Base-by-base conservation (phyloP, 257 asterid genomes). In the Solanum ossicruentum region DNA sequence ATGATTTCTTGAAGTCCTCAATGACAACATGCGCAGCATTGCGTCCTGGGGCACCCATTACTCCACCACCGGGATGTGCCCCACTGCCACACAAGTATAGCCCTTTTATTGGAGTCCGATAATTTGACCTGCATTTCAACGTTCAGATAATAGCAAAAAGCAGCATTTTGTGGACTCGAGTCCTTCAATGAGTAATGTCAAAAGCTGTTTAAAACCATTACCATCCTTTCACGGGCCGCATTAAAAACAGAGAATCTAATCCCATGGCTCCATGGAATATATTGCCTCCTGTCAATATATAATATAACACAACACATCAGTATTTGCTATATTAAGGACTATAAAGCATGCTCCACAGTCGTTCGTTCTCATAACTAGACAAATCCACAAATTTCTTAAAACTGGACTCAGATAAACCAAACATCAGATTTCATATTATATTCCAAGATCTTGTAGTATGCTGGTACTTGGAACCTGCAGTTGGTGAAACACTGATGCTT, bases 201-300 rank as follows among this genome's bases (percentile, higher is more conserved):
- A 41, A 70, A 70, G 9, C 54, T 18, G 54, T 52, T 78, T 47
- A 78, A 11, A 78, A 78, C 65, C 47, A 11, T 88, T 96, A 96
- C 99, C 99, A 93, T 93, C 99, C 94, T 90, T 96, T 95, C 56
- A 96, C 91, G 7, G 99, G 99, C 83, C 98, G 92, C 98, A 96
- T 91, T 60, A 96, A 94, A 84, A 96, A 95, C 89, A 96, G 87
- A 23, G 98, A 93, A 89, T 93, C 96, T 82, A 93, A 90, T 82
- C 98, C 97, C 98, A 96, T 95, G 81, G 98, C 92, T 87, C 99
- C 99, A 36, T 96, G 99, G 88, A 95, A 96, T 82, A 96, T 89
- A 89, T 96, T 95, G 85, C 99, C 99, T 86, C 99, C 99, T 95
- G 93, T 84, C 87, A 77, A 82, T 81, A 21, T 67, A 16, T 2